A percentile compares a stretch with the other conserved stretches of the same genome.
These are phyloP conservation scores for Mortierella hygrophila DNA, from an alignment of 192 early-diverging fungal species.

Conservation along the genomic window DNA sequence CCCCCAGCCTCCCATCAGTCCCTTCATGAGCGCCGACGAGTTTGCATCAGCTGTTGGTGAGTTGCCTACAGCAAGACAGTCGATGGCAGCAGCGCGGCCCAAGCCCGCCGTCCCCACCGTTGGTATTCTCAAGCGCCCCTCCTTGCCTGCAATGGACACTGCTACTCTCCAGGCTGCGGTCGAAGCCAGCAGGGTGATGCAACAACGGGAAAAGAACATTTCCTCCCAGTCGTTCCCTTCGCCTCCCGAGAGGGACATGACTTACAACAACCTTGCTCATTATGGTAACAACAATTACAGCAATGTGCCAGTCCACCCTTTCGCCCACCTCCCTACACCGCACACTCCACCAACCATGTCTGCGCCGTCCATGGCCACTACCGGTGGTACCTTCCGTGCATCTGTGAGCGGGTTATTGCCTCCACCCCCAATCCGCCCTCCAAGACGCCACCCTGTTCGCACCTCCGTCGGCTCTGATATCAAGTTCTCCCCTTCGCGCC, in stretches of 20 bases:
- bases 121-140: constrained; percentile 20
- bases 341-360: background rate
- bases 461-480: background rate
- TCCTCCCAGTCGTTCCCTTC: background rate
- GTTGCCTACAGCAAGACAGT: background rate
- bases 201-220: background rate
- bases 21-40: background rate
- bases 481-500: background rate
- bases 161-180: constrained; percentile 5
- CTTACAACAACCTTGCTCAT: too few relatives aligned
- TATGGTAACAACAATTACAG: background rate
- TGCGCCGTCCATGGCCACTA: background rate
- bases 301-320: background rate
- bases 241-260: too few relatives aligned
- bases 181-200: background rate
- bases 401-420: background rate
- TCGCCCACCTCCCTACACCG: background rate
- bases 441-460: background rate
- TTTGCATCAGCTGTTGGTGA: background rate
- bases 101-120: background rate
- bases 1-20: background rate
- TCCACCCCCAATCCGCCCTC: background rate
- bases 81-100: background rate
- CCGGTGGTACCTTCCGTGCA: background rate
- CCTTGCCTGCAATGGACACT: constrained; percentile 7